Evolutionary conservation across 768 basidiomycete species (phyloP).

Genomic region (Boletellus ananiceps): DNA sequence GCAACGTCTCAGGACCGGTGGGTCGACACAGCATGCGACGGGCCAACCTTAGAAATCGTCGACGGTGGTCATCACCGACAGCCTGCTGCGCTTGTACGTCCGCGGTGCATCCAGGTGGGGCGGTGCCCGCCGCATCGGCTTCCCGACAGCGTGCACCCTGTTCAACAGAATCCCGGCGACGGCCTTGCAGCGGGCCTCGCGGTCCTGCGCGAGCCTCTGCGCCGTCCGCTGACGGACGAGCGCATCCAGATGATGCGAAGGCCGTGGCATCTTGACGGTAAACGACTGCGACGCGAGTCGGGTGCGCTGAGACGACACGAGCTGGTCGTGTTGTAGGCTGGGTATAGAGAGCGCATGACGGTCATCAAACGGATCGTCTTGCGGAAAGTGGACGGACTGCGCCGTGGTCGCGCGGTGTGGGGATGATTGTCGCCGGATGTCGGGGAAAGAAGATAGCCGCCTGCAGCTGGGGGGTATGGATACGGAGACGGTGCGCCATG

Average conservation of each 20-base stretch:
- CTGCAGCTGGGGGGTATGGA: constrained; percentile 25
- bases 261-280: constrained; percentile 24
- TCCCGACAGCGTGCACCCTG: constrained; percentile 48
- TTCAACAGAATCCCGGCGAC: constrained; percentile 58
- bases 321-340: constrained; percentile 5
- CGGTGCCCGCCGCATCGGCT: constrained; percentile 44
- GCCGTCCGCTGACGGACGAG: constrained; percentile 31
- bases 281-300: constrained; percentile 27
- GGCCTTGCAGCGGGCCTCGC: constrained; percentile 43
- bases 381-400: constrained; percentile 21
- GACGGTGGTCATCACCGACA: constrained; percentile 48
- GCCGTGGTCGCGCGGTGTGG: constrained; percentile 9
- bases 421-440: constrained; percentile 11
- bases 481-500: constrained; percentile 23
- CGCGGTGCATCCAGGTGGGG: constrained; percentile 28
- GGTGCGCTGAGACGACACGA: constrained; percentile 24
- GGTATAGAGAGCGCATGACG: constrained; percentile 13
- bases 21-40: not conserved
- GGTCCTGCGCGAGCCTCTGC: constrained; percentile 32
- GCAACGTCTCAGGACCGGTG: not conserved
- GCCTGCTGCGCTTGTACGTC: constrained; percentile 49
- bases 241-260: constrained; percentile 17
- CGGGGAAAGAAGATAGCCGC: constrained; percentile 20
- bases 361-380: constrained; percentile 27
- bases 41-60: constrained; percentile 33